Base-by-base conservation (phyloP, 139 green algal genomes). In the Chlorella ohadii region DNA sequence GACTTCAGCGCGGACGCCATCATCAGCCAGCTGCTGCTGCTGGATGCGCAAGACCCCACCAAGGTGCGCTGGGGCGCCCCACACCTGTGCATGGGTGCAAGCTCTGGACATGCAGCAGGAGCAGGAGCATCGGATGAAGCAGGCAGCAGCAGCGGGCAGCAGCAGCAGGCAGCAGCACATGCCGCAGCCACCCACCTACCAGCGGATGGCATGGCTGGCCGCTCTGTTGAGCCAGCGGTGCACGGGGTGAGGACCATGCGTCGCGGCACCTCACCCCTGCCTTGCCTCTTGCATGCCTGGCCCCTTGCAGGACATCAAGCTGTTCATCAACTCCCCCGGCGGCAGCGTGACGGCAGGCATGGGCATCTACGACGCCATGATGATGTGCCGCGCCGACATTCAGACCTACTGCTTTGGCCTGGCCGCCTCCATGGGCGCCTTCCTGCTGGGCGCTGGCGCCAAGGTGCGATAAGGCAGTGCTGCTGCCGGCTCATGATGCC, bases 311-410 rank as follows among this genome's bases (percentile, higher is more conserved):
- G 97, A 99, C 89, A 99, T 99, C 89, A 98, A 98, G 90, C 78
- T 99, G n/a, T 99, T 99, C 91, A 99, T 99, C 88, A 99, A 99
- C 90, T 99, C 96, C 31, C 97, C 97, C 34, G 97, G 97, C 81
- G 97, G 97, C 76, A 98, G 93, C 19, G 97, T 99, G 5, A 99
- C 97, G 22, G 97, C 97, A 4, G 97, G 97, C 82, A 98, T 98
- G 96, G 97, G 97, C 82, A 99, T 99, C 80, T 99, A 99, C 78
- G 97, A 99, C 81, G 96, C 96, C 44, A 99, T 99, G 96, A 93
- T 96, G 91, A 88, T 97, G 79, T 90, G 84, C 84, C 66, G 74
- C 22, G 83, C 78, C 17, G 84, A 88, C 79, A 65, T 91, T 38
- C 68, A 93, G 68, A 99, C 97, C 15, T 97, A 98, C 86, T 99